phyloP scores from a whole-genome alignment of 1,139 yeast genomes.

The Candida tunisiensis region DNA sequence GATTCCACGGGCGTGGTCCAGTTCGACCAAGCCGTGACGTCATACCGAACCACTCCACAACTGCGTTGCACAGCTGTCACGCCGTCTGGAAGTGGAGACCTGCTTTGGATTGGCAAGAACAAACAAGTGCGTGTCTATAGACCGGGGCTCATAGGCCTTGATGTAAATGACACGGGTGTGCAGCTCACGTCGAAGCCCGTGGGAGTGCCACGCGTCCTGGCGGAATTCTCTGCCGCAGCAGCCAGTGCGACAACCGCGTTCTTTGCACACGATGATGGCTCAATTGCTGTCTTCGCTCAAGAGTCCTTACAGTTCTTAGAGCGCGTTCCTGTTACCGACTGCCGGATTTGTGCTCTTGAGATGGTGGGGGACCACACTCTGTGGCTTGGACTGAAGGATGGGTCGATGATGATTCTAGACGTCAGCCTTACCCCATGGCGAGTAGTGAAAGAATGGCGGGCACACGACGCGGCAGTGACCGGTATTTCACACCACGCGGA shows the following conservation, averaged over 20 bases:
- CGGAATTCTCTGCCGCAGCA: constrained; percentile 19
- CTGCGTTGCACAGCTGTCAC: constrained; percentile 15
- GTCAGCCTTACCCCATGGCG: constrained; percentile 17
- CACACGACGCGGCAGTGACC: constrained; percentile 17
- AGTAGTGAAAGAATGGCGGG: constrained; percentile 24
- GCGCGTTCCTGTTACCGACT: constrained; percentile 17
- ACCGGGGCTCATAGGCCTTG: constrained; percentile 9
- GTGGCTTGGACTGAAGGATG: constrained; percentile 25
- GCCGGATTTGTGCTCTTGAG: constrained; percentile 16
- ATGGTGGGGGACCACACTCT: constrained; percentile 17
- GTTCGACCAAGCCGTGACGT: no score
- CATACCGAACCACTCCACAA: constrained; percentile 16
- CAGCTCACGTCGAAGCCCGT: constrained; percentile 3
- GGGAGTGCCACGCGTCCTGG: constrained; percentile 1
- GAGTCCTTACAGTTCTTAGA: constrained; percentile 12
- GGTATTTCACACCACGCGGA: constrained; percentile 7
- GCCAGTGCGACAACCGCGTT: constrained; percentile 14
- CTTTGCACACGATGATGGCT: constrained; percentile 27
- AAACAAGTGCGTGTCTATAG: constrained; percentile 18
- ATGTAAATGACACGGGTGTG: constrained; percentile 1
- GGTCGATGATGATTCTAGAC: constrained; percentile 20
- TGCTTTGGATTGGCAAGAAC: constrained; percentile 21
- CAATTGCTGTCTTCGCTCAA: constrained; percentile 18
- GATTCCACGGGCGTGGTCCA: no score
- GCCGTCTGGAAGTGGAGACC: no score